Base-by-base conservation (phyloP, 2,329 filamentous ascomycete genomes). In the Zymoseptoria pseudotritici region DNA sequence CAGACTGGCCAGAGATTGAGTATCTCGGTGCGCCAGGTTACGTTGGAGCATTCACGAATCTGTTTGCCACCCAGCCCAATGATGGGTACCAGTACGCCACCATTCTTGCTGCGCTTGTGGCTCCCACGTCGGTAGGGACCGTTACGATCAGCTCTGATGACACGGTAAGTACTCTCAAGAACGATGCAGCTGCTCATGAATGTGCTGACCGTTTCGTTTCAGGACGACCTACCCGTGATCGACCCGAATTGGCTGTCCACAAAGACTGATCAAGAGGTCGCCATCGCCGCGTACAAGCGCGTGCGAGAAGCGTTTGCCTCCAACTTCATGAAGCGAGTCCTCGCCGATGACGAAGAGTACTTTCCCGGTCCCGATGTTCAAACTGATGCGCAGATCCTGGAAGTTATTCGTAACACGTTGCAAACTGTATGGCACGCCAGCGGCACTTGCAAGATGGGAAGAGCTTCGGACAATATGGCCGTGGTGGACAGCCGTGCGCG, bases 191-290 rank as follows among this genome's bases (percentile, higher is more conserved):
- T 42, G 36, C 13, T 46, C 13, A n/a, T 46, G 17, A 7, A 7
- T 46, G 13, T 46, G 17, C 36, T 46, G 36, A 46, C 36, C 5
- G 4, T 46, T 46, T 46, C 36, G 17, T 46, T 11, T 6, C n/a
- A 46, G 36, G 31, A 26, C 10, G 56, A 52, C 24, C 57, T 62
- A 0, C 74, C 75, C 0, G 46, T 66, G 7, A 67, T 76, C 51
- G 63, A 74, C 31, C 71, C 70, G 1, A 67, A 67, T 50, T 76
- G 72, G 72, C 66, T 77, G 4, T 70, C 69, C 7, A 56, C 72
- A 21, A 63, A 66, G 1, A 62, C 63, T 1, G 75, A 77, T 55
- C 58, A 67, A n/a, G 65, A 71, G 10, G 53, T 76, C 4, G 73
- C 71, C 0, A 54, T 77, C 1, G 68, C 69, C 1, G 66, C 64